Conservation (phyloP, 441 rosid species). For the Biscutella auriculata region DNA sequence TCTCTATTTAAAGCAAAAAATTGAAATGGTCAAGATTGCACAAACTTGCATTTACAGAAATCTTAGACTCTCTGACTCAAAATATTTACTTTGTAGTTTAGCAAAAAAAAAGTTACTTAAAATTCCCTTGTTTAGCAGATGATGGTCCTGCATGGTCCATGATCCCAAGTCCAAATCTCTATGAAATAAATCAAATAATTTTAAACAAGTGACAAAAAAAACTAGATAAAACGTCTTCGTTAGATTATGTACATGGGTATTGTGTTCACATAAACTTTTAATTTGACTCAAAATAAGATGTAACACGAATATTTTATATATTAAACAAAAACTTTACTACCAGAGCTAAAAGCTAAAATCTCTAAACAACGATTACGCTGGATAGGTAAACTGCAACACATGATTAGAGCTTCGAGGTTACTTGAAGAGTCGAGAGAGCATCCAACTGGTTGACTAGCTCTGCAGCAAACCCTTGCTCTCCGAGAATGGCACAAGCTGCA, state of each 20-base stretch:
- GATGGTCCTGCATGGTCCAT: not conserved
- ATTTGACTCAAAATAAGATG: not conserved
- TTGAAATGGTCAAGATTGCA: not conserved
- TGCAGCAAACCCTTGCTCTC: constrained; percentile 33
- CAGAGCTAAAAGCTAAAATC: too few species aligned
- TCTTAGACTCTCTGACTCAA: not conserved
- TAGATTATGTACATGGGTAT: constrained; percentile 2
- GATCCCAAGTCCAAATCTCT: not conserved
- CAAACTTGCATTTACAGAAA: not conserved
- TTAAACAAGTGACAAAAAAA: not conserved
- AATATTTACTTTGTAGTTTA: not conserved
- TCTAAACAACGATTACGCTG: too few species aligned
- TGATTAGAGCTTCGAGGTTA: too few species aligned
- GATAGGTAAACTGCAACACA: too few species aligned
- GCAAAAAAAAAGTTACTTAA: too few species aligned
- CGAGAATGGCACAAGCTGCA: constrained; percentile 52
- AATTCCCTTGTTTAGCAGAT: not conserved
- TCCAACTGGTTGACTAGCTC: constrained; percentile 15
- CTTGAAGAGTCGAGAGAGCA: not conserved
- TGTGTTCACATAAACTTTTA: not conserved
- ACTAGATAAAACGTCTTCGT: not conserved
- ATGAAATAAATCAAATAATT: not conserved
- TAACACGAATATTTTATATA: not conserved
- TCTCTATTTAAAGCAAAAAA: not conserved
- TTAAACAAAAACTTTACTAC: not conserved